phyloP scores from a whole-genome alignment of 257 asterid species.

The Eustoma russellianum region DNA sequence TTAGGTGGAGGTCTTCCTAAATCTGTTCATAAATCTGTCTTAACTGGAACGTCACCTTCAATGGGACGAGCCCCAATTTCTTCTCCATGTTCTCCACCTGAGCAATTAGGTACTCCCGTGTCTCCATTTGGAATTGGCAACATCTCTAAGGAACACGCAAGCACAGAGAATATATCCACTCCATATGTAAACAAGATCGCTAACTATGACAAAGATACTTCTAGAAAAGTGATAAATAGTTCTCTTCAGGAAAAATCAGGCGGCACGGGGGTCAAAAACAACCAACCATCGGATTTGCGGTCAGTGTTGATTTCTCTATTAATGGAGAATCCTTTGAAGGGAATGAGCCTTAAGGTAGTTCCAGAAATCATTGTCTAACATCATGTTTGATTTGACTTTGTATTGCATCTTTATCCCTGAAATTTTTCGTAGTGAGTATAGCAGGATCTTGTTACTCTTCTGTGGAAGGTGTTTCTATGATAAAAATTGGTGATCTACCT shows the following conservation, averaged over 20 bases:
- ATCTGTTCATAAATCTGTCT: slow-evolving; percentile 45
- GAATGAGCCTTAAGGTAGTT: slow-evolving; percentile 81
- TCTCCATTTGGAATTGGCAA: slow-evolving; percentile 51
- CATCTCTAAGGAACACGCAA: slow-evolving; percentile 38
- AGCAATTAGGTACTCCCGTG: slow-evolving; percentile 40
- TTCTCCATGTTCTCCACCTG: slow-evolving; percentile 60
- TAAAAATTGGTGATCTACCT: neutral
- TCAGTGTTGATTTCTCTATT: slow-evolving; percentile 61
- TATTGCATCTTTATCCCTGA: neutral
- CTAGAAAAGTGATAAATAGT: slow-evolving; percentile 32
- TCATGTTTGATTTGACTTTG: neutral
- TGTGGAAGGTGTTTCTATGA: too few species aligned
- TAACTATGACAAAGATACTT: slow-evolving; percentile 52
- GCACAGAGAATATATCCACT: slow-evolving; percentile 26
- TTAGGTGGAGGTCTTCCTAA: slow-evolving; percentile 54
- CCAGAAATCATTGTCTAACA: slow-evolving; percentile 5
- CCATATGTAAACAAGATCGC: slow-evolving; percentile 29
- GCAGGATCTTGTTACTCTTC: too few species aligned
- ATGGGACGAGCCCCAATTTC: slow-evolving; percentile 57
- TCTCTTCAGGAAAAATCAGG: slow-evolving; percentile 38
- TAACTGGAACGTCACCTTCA: slow-evolving; percentile 40
- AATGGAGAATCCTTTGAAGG: slow-evolving; percentile 55
- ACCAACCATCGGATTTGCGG: slow-evolving; percentile 53
- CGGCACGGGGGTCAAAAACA: slow-evolving; percentile 26
- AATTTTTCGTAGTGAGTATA: too few species aligned